These are phyloP conservation scores for Telfairia occidentalis DNA, from an alignment of 331 rosid genomes.

Conservation along the genomic window DNA sequence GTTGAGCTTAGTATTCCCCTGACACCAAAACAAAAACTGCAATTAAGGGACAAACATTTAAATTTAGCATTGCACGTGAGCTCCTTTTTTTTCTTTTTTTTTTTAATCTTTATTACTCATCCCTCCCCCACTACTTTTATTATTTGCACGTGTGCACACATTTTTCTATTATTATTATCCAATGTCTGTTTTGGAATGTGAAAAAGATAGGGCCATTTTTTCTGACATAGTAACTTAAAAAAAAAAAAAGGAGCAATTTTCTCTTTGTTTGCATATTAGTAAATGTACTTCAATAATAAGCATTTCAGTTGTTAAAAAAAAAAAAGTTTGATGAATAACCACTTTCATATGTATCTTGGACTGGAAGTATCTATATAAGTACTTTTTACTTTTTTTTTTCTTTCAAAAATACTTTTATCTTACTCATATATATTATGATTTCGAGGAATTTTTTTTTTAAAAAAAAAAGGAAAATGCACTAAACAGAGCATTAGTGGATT, in stretches of 20 bases:
- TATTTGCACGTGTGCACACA: slow-evolving; percentile 47
- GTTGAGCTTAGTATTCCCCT: slow-evolving; percentile 49
- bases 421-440: no score
- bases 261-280: not conserved
- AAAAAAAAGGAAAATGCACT: no score
- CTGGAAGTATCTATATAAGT: no score
- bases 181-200: not conserved
- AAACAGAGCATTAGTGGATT: no score
- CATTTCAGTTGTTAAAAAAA: no score
- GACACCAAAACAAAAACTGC: slow-evolving; percentile 18
- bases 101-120: not conserved
- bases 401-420: no score
- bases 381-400: no score
- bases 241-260: not conserved
- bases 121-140: not conserved
- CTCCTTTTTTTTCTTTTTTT: slow-evolving; percentile 9
- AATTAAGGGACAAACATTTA: slow-evolving; percentile 34
- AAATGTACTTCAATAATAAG: no score
- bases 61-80: slow-evolving; percentile 62
- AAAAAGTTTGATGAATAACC: no score
- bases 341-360: no score
- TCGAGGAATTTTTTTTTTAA: no score
- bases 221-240: not conserved
- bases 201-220: not conserved
- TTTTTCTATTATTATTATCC: slow-evolving; percentile 18